These are phyloP conservation scores for Singerocomus rubriflavus DNA, from an alignment of 1,284 basidiomycete species.

Conservation along the genomic window DNA sequence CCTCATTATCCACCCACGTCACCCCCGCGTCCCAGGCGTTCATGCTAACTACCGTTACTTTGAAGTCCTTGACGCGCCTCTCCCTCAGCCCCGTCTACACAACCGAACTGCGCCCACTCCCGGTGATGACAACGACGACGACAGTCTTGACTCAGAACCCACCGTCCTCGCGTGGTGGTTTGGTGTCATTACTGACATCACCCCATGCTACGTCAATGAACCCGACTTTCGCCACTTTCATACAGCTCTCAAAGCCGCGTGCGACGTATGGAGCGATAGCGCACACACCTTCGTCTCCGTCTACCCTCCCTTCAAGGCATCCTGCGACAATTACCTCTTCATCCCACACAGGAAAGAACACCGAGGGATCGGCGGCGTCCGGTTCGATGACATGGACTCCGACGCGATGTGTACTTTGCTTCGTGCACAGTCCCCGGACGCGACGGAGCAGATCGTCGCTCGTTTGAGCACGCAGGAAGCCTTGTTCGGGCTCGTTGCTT, in stretches of 20 bases:
- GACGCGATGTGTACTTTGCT: conserved; percentile 42
- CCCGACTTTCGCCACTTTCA: conserved; percentile 90
- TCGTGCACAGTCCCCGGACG: conserved; percentile 27
- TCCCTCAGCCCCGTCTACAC: background rate
- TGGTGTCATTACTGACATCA: conserved; percentile 90
- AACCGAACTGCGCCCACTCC: background rate
- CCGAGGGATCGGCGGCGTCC: conserved; percentile 92
- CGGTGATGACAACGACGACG: background rate
- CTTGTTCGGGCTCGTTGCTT: conserved; percentile 70
- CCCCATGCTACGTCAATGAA: conserved; percentile 86
- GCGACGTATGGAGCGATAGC: conserved; percentile 61
- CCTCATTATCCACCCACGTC: conserved; percentile 88
- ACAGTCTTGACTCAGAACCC: conserved; percentile 29
- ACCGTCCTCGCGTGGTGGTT: conserved; percentile 93
- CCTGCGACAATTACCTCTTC: conserved; percentile 96
- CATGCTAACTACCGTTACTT: conserved; percentile 98
- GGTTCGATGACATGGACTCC: conserved; percentile 85
- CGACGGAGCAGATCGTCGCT: conserved; percentile 44
- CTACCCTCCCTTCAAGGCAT: conserved; percentile 83
- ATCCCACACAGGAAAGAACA: conserved; percentile 84
- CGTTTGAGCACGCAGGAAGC: conserved; percentile 42
- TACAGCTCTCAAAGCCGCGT: conserved; percentile 68
- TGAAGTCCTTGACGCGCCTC: conserved; percentile 45
- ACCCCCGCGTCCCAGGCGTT: conserved; percentile 85
- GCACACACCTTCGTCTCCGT: conserved; percentile 18